Conservation (phyloP, 257 asterid genomes). For the Fraxinus anomala region DNA sequence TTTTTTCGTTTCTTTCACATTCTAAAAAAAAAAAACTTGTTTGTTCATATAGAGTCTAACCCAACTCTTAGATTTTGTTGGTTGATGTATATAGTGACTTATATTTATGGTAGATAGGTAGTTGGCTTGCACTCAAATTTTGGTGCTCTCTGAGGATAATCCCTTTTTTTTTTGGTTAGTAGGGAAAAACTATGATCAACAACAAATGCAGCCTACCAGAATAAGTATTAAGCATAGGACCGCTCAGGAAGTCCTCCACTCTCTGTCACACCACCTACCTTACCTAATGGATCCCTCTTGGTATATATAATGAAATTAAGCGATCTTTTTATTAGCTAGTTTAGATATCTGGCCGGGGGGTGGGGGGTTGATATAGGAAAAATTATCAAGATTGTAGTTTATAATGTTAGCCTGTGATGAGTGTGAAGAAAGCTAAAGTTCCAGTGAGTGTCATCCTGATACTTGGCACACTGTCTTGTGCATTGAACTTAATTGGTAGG, state of each 20-base stretch:
- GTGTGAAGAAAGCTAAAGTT: neutral
- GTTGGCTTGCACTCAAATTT: neutral
- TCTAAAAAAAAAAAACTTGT: neutral
- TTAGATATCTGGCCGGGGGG: too few relatives aligned
- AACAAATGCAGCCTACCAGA: neutral
- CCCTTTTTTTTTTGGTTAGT: neutral
- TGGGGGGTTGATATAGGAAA: neutral
- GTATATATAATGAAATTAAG: neutral
- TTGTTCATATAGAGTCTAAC: neutral
- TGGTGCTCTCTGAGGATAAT: neutral
- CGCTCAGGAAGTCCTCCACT: neutral
- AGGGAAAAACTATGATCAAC: too few relatives aligned
- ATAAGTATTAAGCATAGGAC: neutral
- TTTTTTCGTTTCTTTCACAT: neutral
- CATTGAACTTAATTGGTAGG: slow-evolving; percentile 9
- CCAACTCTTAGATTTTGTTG: neutral
- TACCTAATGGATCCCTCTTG: neutral
- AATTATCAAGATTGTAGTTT: neutral
- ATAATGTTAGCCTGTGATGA: neutral
- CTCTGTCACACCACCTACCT: neutral
- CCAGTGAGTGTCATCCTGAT: neutral
- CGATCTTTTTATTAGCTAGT: too few relatives aligned
- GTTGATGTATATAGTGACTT: neutral
- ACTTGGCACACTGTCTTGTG: neutral
- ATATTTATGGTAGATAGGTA: neutral